phyloP scores from a whole-genome alignment of 768 basidiomycete species.

The Psilocybe subaeruginosa region DNA sequence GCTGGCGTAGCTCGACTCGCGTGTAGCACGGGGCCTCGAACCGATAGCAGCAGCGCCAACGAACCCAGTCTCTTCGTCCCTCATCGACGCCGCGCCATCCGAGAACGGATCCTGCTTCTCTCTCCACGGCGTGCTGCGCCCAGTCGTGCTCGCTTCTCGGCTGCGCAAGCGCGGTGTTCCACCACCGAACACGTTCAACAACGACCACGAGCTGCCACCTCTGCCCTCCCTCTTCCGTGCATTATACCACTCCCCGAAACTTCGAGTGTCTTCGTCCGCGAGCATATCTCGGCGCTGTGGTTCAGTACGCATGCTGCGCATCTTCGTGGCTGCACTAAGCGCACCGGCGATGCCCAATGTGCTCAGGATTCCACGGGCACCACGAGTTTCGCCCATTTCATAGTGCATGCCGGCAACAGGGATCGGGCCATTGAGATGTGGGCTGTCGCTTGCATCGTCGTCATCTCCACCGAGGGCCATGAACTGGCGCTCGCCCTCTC shows the following conservation, averaged over 20 bases:
- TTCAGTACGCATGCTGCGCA: constrained; percentile 25
- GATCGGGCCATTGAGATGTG: constrained; percentile 32
- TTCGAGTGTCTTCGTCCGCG: constrained; percentile 71
- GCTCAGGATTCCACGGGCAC: constrained; percentile 21
- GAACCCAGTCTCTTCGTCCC: constrained; percentile 35
- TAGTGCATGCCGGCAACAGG: constrained; percentile 31
- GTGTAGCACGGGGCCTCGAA: constrained; percentile 27
- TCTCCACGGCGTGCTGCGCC: constrained; percentile 30
- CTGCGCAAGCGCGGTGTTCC: constrained; percentile 35
- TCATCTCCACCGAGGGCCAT: constrained; percentile 29
- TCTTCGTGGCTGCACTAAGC: constrained; percentile 32
- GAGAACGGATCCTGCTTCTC: constrained; percentile 57
- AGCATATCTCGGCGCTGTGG: constrained; percentile 68
- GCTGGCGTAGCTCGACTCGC: constrained; percentile 43
- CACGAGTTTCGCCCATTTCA: constrained; percentile 12
- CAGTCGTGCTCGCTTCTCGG: constrained; percentile 39
- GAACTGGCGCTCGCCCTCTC: constrained; percentile 29
- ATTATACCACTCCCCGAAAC: constrained; percentile 48
- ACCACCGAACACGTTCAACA: constrained; percentile 47
- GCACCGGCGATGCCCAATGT: constrained; percentile 33
- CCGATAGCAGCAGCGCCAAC: constrained; percentile 25
- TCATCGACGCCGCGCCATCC: constrained; percentile 42
- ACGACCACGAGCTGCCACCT: constrained; percentile 56
- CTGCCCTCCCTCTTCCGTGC: constrained; percentile 39
- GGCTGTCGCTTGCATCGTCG: constrained; percentile 36